A percentile compares a stretch with the other conserved stretches of the same genome.
Evolutionary conservation across 179 eudicot genomes (phyloP).

Genomic region (Actinidia arguta): DNA sequence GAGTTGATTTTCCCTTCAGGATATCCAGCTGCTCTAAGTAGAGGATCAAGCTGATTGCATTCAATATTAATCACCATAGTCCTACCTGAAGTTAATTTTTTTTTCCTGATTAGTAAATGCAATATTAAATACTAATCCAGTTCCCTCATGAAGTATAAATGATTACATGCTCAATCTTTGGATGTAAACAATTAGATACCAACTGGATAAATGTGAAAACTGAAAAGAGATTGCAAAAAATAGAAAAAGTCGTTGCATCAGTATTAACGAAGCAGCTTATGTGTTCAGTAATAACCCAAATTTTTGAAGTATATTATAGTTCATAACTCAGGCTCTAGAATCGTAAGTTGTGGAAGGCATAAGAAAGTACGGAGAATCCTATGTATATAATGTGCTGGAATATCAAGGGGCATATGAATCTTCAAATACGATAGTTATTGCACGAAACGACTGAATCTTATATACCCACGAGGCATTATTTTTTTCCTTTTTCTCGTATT

Average conservation of each 20-base stretch:
- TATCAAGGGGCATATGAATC: conserved; percentile 6
- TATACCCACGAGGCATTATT: conserved; percentile 3
- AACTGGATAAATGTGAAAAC: neutral
- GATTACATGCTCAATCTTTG: neutral
- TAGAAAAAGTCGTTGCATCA: neutral
- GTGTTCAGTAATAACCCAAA: neutral
- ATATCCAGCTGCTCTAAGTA: conserved; percentile 83
- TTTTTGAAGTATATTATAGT: neutral
- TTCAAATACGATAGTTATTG: neutral
- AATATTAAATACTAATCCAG: neutral
- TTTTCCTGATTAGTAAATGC: conserved; percentile 7
- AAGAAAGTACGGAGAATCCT: neutral
- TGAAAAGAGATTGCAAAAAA: neutral
- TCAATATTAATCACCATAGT: conserved; percentile 98
- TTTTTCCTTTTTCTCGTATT: neutral
- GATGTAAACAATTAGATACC: neutral
- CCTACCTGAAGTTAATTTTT: conserved; percentile 60
- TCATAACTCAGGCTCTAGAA: neutral
- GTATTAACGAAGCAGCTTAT: neutral
- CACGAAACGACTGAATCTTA: neutral
- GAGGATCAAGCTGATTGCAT: conserved; percentile 97
- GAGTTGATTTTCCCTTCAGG: conserved; percentile 94
- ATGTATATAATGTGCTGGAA: neutral
- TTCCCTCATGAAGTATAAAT: neutral
- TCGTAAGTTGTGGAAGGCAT: neutral